These are phyloP conservation scores for Naganishia friedmannii DNA, from an alignment of 768 basidiomycete genomes.

Conservation along the genomic window DNA sequence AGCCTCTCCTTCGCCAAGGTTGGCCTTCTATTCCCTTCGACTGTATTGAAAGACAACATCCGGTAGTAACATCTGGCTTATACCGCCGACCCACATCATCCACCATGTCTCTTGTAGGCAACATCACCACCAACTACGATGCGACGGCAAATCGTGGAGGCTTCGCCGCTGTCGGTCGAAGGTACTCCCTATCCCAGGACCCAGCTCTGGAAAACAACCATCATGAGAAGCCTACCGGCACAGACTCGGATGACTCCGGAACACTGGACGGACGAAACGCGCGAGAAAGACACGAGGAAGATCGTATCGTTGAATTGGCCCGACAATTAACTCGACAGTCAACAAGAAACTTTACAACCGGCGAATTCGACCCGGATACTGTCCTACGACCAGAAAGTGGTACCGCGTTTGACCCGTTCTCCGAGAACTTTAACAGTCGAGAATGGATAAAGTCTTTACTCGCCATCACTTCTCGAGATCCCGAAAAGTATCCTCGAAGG, in stretches of 20 bases:
- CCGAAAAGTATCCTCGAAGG: slow-evolving; percentile 42
- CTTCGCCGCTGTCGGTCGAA: slow-evolving; percentile 2
- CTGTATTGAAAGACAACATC: no score
- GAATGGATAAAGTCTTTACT: slow-evolving; percentile 51
- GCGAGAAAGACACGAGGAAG: slow-evolving; percentile 12
- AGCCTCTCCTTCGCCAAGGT: not conserved
- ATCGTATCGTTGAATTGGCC: slow-evolving; percentile 32
- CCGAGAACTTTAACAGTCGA: slow-evolving; percentile 50
- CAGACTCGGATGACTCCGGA: not conserved
- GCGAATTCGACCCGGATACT: slow-evolving; percentile 21
- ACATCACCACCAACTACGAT: slow-evolving; percentile 28
- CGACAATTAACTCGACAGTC: slow-evolving; percentile 33
- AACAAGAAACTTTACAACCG: not conserved
- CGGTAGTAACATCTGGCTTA: not conserved
- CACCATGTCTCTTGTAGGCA: slow-evolving; percentile 30
- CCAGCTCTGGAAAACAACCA: not conserved
- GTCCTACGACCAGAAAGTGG: slow-evolving; percentile 46
- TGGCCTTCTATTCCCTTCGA: not conserved
- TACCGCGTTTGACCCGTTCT: slow-evolving; percentile 52
- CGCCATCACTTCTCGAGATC: slow-evolving; percentile 34
- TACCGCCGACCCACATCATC: not conserved
- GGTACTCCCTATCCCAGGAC: slow-evolving; percentile 9
- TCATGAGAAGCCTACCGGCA: not conserved
- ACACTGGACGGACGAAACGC: not conserved
- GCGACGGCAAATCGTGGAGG: slow-evolving; percentile 3